Percentiles rank a stretch among this genome's conserved stretches.
phyloP scores from a whole-genome alignment of 371 early-diverging fungal species.

The Mortierella sp. region DNA sequence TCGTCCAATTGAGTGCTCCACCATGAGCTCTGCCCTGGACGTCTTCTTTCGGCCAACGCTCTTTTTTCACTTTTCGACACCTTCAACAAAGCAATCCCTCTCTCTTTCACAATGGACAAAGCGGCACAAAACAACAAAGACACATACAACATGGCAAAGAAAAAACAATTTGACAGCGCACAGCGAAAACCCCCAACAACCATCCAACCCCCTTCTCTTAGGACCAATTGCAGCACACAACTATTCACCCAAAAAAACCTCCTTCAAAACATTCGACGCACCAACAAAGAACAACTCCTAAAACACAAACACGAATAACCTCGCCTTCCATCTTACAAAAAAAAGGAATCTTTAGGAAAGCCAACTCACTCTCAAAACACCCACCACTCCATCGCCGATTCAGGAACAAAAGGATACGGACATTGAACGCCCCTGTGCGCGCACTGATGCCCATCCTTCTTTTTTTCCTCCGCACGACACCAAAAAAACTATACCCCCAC shows the following conservation, averaged over 20 bases:
- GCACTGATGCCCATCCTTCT: background rate
- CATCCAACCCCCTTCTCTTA: background rate
- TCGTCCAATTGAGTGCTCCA: background rate
- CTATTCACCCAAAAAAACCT: background rate
- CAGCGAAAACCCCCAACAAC: constrained; percentile 13
- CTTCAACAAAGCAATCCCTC: background rate
- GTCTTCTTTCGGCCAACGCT: background rate
- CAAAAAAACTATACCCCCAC: constrained; percentile 44
- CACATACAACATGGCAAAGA: constrained; percentile 3
- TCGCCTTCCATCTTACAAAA: background rate
- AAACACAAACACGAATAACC: background rate
- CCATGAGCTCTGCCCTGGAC: background rate
- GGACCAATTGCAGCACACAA: background rate
- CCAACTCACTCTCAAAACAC: background rate
- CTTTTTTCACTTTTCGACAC: background rate
- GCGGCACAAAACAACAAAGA: background rate
- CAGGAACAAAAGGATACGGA: background rate
- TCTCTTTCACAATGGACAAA: constrained; percentile 3
- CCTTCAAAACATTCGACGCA: constrained; percentile 1
- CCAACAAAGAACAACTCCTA: background rate
- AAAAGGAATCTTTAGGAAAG: constrained; percentile 1
- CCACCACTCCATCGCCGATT: background rate
- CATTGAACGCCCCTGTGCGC: background rate
- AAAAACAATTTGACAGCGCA: background rate
- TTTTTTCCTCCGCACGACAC: constrained; percentile 9